Evolutionary conservation across 495 filamentous ascomycete genomes (phyloP), one percentile per base, ranked within the genome.

Genomic region (Aspergillus cristatus): DNA sequence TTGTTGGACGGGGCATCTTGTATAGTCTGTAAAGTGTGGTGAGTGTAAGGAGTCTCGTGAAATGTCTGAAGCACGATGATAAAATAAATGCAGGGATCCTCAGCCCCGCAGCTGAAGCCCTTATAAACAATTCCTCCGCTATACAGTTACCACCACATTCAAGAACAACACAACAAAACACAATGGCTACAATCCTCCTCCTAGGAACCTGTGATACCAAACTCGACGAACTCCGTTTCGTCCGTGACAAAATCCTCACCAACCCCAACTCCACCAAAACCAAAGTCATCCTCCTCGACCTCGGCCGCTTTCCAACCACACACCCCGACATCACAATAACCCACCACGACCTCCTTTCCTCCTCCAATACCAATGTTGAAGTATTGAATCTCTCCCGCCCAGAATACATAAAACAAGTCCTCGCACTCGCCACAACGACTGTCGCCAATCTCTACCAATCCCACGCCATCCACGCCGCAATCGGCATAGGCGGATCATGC

Each of bases 201-300:
- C 50, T 84, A 22, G 81, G 81, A 36, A 85, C 79, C 10, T 75
- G 71, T 53, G 81, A 85, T 53, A 82, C 79, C 34, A 85, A 85
- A 47, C 67, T 77, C 8, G 24, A 57, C 3, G 76, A 82, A 45
- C 63, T 78, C 8, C 62, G 81, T 12, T 79, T 72, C 54, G 65
- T 78, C 18, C 60, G 67, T 30, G 50, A 60, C 0, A 62, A 66
- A 33, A 66, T 79, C 38, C 42, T 68, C 25, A 51, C n/a, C 25
- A 44, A 22, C 20, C 32, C 17, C 32, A 32, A 7, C 26, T 51
- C 14, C 36, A 11, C 18, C 34, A 24, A 24, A n/a, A n/a, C n/a
- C 14, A 52, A 52, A 16, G 68, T 77, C 24, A 57, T 67, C 25
- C 33, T 82, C 28, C 64, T 81, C 39, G 79, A 82, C 45, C 66